These are phyloP conservation scores for Penicillium sp. DNA, from an alignment of 2,329 filamentous ascomycete genomes.

Conservation along the genomic window DNA sequence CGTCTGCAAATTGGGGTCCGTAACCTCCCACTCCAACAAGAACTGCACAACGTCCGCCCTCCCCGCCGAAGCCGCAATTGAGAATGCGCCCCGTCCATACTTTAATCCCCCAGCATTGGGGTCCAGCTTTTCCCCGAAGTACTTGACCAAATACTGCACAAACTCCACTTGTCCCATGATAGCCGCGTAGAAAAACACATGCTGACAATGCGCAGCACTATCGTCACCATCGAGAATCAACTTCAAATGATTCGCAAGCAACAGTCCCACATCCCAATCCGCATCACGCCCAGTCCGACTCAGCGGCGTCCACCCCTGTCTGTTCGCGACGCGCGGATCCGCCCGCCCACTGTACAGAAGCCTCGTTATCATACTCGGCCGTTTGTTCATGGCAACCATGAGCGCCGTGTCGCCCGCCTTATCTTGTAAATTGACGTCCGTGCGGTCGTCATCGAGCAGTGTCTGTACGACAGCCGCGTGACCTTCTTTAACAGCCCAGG, in stretches of 20 bases:
- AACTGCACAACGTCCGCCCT: conserved; percentile 15
- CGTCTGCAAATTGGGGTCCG: conserved; percentile 21
- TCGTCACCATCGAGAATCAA: conserved; percentile 19
- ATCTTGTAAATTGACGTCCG: conserved; percentile 21
- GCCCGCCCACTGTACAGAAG: conserved; percentile 12
- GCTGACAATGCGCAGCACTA: conserved; percentile 15
- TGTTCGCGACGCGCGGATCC: conserved; percentile 18
- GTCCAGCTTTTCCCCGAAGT: conserved; percentile 18
- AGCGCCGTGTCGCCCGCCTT: conserved; percentile 20
- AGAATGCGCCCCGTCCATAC: conserved; percentile 21
- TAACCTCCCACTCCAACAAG: conserved; percentile 18
- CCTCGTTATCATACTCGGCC: conserved; percentile 10
- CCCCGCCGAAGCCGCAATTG: conserved; percentile 18
- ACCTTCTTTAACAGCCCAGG: conserved; percentile 19
- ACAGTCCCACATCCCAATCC: conserved; percentile 8
- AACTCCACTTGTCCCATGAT: conserved; percentile 20
- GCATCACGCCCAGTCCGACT: conserved; percentile 10
- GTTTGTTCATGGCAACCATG: conserved; percentile 13
- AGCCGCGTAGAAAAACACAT: conserved; percentile 24
- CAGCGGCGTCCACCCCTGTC: conserved; percentile 18
- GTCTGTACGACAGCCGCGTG: conserved; percentile 14
- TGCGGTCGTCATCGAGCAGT: conserved; percentile 16
- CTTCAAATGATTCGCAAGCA: conserved; percentile 19
- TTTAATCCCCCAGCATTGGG: conserved; percentile 16
- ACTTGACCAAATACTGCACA: conserved; percentile 18